Evolutionary conservation across 495 filamentous ascomycete species (phyloP), one percentile per base, ranked within the genome.

Genomic region (Sabuloglossum arenarium): DNA sequence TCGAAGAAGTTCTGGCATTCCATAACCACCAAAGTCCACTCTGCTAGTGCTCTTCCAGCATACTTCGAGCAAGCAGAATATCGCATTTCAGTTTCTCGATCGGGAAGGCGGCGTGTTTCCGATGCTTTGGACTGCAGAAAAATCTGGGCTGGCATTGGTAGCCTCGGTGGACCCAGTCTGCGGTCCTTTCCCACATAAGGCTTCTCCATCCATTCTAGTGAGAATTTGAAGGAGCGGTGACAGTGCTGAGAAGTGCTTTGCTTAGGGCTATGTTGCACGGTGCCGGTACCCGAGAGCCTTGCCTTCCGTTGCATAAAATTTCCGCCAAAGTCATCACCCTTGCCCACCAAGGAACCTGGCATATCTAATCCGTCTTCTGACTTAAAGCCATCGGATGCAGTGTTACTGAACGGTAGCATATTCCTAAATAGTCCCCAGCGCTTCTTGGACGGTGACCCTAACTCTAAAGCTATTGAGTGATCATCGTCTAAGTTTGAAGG

Each of bases 1-100:
- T 94, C 86, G 49, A 90, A 85, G 67, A 98, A 98, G 63, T 80
- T 86, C 64, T 97, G 88, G 69, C 82, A 89, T 66, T 98, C 91
- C 25, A 75, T 74, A 8, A 96, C 81, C 34, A 96, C 77, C 23
- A 86, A 68, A 14, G 79, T 72, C 91, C 91, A 98, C 67, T 98
- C 91, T 1, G 90, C 88, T 53, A 98, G 73, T 1, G 91, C 88
- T 47, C 90, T 78, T 1, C 91, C 91, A 6, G 80, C 73, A 67
- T 98, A 97, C 59, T 81, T 86, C 57, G 75, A 78, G 27, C 71
- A 67, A 32, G 65, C 70, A 1, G 54, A 50, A 21, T 47, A 28
- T 6, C 34, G 30, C 23, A 59, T 59, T 6, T 56, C 57, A 30
- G 16, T 55, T 9, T 53, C 37, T 23, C 63, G 61, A 23, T 56